Conservation (phyloP, 805 yeast species). For the Debaryomyces hansenii region DNA sequence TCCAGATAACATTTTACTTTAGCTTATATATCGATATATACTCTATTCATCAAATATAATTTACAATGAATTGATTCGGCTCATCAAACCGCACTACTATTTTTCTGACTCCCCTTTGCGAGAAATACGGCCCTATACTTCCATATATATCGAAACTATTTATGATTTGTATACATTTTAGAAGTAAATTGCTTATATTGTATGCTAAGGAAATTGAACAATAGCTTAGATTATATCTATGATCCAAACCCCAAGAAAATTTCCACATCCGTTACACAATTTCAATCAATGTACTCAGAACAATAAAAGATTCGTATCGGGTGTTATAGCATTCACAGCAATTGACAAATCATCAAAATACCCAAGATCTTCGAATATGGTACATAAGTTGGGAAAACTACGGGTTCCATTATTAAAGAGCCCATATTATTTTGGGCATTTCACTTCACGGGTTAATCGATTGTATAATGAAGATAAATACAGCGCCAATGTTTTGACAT, state of each 20-base stretch:
- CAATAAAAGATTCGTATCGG: conserved; percentile 11
- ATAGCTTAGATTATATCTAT: neutral
- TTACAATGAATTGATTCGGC: neutral
- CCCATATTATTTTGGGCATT: conserved; percentile 80
- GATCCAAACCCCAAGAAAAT: neutral
- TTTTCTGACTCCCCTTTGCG: neutral
- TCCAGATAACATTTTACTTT: conserved; percentile 13
- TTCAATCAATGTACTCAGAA: neutral
- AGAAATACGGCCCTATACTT: too few species aligned
- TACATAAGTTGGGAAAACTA: conserved; percentile 25
- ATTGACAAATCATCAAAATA: conserved; percentile 14
- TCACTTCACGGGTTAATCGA: conserved; percentile 72
- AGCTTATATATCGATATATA: conserved; percentile 1
- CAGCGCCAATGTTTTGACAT: conserved; percentile 59
- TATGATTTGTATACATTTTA: too few species aligned
- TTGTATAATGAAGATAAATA: conserved; percentile 79
- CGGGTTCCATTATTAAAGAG: conserved; percentile 60
- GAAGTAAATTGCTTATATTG: too few species aligned
- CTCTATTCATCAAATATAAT: neutral
- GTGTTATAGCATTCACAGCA: conserved; percentile 29
- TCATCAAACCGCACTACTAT: neutral
- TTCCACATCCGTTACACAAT: neutral
- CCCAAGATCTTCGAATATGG: neutral
- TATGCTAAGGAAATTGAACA: too few species aligned
- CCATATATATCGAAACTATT: too few species aligned